A percentile compares a stretch with the other conserved stretches of the same genome.
These are phyloP conservation scores for Calamus simplicifolius DNA, from an alignment of 176 grass and related monocot species.

Conservation along the genomic window DNA sequence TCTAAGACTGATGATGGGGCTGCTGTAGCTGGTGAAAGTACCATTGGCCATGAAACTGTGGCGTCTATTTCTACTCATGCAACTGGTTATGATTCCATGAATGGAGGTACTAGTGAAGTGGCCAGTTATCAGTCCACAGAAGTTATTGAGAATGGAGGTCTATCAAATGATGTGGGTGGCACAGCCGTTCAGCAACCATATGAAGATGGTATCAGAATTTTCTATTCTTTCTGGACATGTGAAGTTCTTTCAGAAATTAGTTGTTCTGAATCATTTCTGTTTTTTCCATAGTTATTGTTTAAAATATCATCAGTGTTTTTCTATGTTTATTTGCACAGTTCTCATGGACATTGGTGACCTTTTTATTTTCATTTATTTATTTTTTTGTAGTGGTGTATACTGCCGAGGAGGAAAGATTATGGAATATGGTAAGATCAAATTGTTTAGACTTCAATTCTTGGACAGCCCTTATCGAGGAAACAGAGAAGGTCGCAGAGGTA, in stretches of 20 bases:
- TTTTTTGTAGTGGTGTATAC: conserved; percentile 52
- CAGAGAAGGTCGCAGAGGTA: conserved; percentile 77
- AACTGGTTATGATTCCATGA: conserved; percentile 36
- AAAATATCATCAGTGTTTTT: too few species aligned
- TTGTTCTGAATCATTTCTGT: too few species aligned
- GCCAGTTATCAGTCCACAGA: conserved; percentile 45
- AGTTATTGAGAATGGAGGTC: conserved; percentile 48
- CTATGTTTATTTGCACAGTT: too few species aligned
- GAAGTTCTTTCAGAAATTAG: background rate
- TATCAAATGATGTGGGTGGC: conserved; percentile 24
- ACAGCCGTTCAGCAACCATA: conserved; percentile 43
- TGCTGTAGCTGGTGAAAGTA: background rate
- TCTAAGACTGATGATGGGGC: background rate
- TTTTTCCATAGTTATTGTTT: too few species aligned
- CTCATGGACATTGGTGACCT: too few species aligned
- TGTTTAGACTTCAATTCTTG: conserved; percentile 88
- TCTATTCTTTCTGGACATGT: background rate
- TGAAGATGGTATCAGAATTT: conserved; percentile 48
- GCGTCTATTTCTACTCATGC: conserved; percentile 22
- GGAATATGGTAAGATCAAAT: conserved; percentile 55
- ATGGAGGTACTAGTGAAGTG: conserved; percentile 37
- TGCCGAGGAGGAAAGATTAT: conserved; percentile 87
- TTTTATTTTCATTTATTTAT: background rate
- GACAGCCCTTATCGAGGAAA: conserved; percentile 89
- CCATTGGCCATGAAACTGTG: conserved; percentile 3